Base-by-base conservation (phyloP, 768 basidiomycete species). In the Boletus reticulatus region DNA sequence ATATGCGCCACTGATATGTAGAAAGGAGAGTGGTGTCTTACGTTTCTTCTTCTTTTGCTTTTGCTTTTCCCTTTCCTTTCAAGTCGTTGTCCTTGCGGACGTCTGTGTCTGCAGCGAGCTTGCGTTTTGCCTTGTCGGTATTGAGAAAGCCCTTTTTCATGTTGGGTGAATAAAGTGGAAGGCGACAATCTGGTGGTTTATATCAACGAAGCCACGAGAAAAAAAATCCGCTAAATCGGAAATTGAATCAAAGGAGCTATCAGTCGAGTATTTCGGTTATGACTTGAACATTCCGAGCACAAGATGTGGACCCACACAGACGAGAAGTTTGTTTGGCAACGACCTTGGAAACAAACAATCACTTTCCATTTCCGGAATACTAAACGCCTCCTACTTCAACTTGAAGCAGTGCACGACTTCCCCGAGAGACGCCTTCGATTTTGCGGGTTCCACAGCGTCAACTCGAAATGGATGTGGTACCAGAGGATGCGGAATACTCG, bases 61-160 rank as follows among this genome's bases (percentile, higher is more conserved):
- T 47, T 6, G 16, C 53, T 27, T 54, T 62, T 16, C 8, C 32
- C 9, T 53, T 29, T 29, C 27, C 27, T 9, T 29, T 29, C 29
- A 29, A 29, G 29, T 9, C 29, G 29, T 29, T 29, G 9, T 27
- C 48, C n/a, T 46, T 17, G 19, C 14, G 27, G 34, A 4, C 70
- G 67, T 52, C 71, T 72, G 16, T 19, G 4, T 37, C 56, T 37
- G 42, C 36, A 4, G 43, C 22, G 50, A 77, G 47, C 64, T 77
- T 32, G 14, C 14, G 50, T 43, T 56, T 67, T 11, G 63, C 61
- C 46, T 59, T 63, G 2, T 52, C 32, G 1, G 63, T 68, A 36
- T 59, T 68, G 36, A 67, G 51, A 37, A 65, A 67, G 4, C 66
- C 66, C 7, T 53, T 49, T 38, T 65, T 56, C 66, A 67, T 68